A percentile compares a stretch with the other conserved stretches of the same genome.
Conservation (phyloP, 257 asterid genomes). For the Thymus mandschuricus region DNA sequence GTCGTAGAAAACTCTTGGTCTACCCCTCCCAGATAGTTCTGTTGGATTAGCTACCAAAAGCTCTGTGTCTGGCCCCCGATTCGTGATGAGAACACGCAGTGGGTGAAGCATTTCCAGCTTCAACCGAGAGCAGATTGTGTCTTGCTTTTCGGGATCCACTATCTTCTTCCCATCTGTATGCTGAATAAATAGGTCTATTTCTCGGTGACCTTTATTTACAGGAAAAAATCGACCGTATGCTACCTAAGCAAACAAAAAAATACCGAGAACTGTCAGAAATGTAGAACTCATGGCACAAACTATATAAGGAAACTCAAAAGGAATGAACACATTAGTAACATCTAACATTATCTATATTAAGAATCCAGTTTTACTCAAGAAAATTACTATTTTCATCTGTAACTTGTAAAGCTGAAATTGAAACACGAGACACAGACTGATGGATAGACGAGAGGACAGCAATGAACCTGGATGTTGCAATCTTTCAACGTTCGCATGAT, state of each 20-base stretch:
- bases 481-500: constrained; percentile 78
- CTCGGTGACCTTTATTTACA: constrained; percentile 64
- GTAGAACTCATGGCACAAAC: not conserved
- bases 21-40: constrained; percentile 83
- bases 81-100: constrained; percentile 66
- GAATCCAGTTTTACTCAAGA: constrained; percentile 22
- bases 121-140: constrained; percentile 60
- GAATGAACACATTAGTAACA: constrained; percentile 12
- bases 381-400: not conserved
- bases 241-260: constrained; percentile 47
- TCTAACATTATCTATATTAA: not conserved
- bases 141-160: constrained; percentile 79
- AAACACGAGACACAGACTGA: not conserved
- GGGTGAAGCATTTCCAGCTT: constrained; percentile 85
- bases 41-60: constrained; percentile 88
- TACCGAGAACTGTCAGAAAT: constrained; percentile 3
- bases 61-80: constrained; percentile 85
- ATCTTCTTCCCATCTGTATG: constrained; percentile 73
- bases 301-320: not conserved
- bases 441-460: constrained; percentile 1
- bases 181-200: constrained; percentile 71
- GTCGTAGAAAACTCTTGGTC: constrained; percentile 85
- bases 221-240: constrained; percentile 71
- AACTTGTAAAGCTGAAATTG: too few species aligned
- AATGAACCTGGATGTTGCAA: constrained; percentile 60